Base-by-base conservation (phyloP, 2,329 filamentous ascomycete genomes). In the Shiraia sp. region DNA sequence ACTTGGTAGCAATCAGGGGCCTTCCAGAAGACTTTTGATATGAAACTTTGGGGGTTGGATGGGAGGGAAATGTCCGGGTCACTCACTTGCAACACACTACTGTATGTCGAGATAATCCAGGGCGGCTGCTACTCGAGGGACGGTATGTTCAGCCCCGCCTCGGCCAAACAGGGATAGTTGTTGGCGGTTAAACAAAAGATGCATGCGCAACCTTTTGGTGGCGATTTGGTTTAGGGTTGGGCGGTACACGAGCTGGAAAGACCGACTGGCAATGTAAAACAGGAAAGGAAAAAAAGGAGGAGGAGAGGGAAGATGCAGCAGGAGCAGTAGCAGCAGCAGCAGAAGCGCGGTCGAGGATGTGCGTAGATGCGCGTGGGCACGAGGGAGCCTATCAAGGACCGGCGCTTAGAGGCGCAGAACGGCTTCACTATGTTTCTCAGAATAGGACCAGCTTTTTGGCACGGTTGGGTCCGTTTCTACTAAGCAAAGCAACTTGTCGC, bases 81-180 rank as follows among this genome's bases (percentile, higher is more conserved):
- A 69, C 64, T 66, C 60, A 69, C 67, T n/a, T 56, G 57, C 61
- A 63, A 53, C 50, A 62, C 66, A 63, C 66, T 68, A 65, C 61
- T 59, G 58, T 57, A 59, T 54, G 50, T 57, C 51, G 55, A 53
- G 53, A 61, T 22, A 61, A 55, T 66, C 56, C 61, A 63, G 57
- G 61, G 63, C 62, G 61, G 62, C 19, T 22, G 19, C 19, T 22
- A 8, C 52, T 66, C 54, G 59, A 61, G 59, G 55, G 57, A 22
- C 57, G 62, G 61, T 68, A 65, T 63, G 52, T 50, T 59, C 53
- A 57, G 65, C 67, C 66, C 68, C 69, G 61, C 68, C 60, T 55
- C 57, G 57, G 58, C 59, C 61, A 55, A 22, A 63, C 61, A 61
- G 59, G 65, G 65, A 55, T 64, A 32, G 52, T 40, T 42, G 55